phyloP scores from a whole-genome alignment of 306 rosid genomes.

The Lotus japonicus region DNA sequence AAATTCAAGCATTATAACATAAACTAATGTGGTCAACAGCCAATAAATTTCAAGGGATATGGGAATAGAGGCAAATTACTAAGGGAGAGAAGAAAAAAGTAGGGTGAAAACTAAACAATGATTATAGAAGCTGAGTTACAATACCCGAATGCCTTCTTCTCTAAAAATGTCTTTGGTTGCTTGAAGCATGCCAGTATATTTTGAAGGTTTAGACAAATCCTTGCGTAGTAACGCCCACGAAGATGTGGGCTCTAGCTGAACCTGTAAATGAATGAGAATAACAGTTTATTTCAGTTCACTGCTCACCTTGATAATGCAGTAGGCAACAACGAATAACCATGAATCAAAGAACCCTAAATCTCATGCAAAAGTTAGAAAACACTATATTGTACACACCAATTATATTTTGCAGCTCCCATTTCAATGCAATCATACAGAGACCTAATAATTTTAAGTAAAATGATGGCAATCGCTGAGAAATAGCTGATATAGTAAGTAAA shows the following conservation, averaged over 20 bases:
- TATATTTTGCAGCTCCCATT: neutral
- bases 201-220: slow-evolving; percentile 56
- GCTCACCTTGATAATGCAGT: neutral
- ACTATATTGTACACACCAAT: slow-evolving; percentile 7
- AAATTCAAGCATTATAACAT: slow-evolving; percentile 2
- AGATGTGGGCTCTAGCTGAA: slow-evolving; percentile 91
- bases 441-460: neutral
- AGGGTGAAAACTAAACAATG: neutral
- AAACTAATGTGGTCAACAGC: neutral
- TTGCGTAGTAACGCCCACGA: slow-evolving; percentile 56
- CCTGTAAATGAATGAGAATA: slow-evolving; percentile 43
- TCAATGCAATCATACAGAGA: slow-evolving; percentile 7
- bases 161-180: slow-evolving; percentile 82
- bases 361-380: neutral
- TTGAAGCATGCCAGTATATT: slow-evolving; percentile 91
- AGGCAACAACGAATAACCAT: slow-evolving; percentile 7
- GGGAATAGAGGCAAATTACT: neutral
- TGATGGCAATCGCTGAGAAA: neutral
- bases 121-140: slow-evolving; percentile 10
- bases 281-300: slow-evolving; percentile 15
- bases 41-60: neutral
- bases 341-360: slow-evolving; percentile 17
- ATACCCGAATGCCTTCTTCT: slow-evolving; percentile 93
- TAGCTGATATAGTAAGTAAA: neutral
- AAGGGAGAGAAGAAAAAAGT: neutral